A percentile compares a stretch with the other conserved stretches of the same genome.
Evolutionary conservation across 495 filamentous ascomycete species (phyloP).

Genomic region (Daldinia caldariorum): DNA sequence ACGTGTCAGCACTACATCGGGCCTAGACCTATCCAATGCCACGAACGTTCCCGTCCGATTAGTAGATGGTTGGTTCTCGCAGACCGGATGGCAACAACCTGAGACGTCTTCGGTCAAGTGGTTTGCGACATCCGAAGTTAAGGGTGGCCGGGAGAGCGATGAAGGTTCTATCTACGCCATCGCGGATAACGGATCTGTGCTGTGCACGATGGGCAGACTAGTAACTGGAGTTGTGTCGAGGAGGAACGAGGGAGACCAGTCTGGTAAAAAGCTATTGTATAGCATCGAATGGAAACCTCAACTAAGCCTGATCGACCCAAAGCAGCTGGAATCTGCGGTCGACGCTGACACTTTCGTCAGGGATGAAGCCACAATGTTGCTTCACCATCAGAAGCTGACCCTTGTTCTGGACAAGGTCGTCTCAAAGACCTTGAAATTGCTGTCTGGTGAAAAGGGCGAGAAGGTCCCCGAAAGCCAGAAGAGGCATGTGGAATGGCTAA

Average conservation of each 20-base stretch:
- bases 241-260: constrained; percentile 6
- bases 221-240: constrained; percentile 34
- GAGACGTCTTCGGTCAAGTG: constrained; percentile 35
- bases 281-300: constrained; percentile 49
- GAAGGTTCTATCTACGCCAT: constrained; percentile 43
- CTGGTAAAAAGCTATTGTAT: constrained; percentile 42
- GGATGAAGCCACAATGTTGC: constrained; percentile 30
- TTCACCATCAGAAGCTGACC: constrained; percentile 30
- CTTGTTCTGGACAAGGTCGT: constrained; percentile 30
- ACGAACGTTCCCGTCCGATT: constrained; percentile 45
- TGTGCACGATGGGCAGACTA: constrained; percentile 40
- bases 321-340: constrained; percentile 32
- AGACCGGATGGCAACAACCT: constrained; percentile 45
- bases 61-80: constrained; percentile 44
- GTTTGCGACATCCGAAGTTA: constrained; percentile 19
- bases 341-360: constrained; percentile 29
- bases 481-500: constrained; percentile 44
- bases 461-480: constrained; percentile 23
- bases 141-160: constrained; percentile 19
- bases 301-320: constrained; percentile 40
- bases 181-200: constrained; percentile 42
- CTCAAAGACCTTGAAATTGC: constrained; percentile 24
- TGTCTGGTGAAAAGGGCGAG: constrained; percentile 22
- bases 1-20: constrained; percentile 37
- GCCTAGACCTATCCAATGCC: constrained; percentile 27